These are phyloP conservation scores for Saturnispora besseyi DNA, from an alignment of 805 yeast genomes.

Conservation along the genomic window DNA sequence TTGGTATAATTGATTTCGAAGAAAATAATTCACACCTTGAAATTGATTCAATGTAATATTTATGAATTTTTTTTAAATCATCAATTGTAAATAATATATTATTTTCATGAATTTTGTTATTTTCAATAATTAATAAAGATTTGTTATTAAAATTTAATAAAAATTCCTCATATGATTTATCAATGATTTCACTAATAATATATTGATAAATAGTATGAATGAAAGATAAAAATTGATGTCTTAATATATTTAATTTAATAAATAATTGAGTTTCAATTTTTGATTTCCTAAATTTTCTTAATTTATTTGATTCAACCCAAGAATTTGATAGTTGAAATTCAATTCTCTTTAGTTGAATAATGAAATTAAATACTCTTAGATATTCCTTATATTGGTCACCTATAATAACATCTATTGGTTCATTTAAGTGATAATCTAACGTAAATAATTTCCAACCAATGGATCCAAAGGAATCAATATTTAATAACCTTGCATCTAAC, in stretches of 20 bases:
- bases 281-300: conserved; percentile 21
- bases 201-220: conserved; percentile 33
- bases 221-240: conserved; percentile 34
- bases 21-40: conserved; percentile 24
- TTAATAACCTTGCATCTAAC: conserved; percentile 77
- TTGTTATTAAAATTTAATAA: conserved; percentile 18
- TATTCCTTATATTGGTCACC: conserved; percentile 50
- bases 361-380: conserved; percentile 70
- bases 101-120: conserved; percentile 11
- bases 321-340: conserved; percentile 39
- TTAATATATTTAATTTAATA: conserved; percentile 28
- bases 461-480: conserved; percentile 51
- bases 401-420: conserved; percentile 49
- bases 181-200: conserved; percentile 40
- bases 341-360: conserved; percentile 70
- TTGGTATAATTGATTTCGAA: conserved; percentile 16
- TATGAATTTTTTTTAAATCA: conserved; percentile 34
- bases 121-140: conserved; percentile 8
- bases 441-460: conserved; percentile 93
- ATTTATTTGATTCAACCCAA: conserved; percentile 35
- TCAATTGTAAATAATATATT: conserved; percentile 35
- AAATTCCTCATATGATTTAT: conserved; percentile 26
- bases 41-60: conserved; percentile 28
- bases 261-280: conserved; percentile 11
- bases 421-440: conserved; percentile 53